A percentile compares a stretch with the other conserved stretches of the same genome.
Conservation (phyloP, 2,329 filamentous ascomycete genomes). For the Rutstroemia sp. region DNA sequence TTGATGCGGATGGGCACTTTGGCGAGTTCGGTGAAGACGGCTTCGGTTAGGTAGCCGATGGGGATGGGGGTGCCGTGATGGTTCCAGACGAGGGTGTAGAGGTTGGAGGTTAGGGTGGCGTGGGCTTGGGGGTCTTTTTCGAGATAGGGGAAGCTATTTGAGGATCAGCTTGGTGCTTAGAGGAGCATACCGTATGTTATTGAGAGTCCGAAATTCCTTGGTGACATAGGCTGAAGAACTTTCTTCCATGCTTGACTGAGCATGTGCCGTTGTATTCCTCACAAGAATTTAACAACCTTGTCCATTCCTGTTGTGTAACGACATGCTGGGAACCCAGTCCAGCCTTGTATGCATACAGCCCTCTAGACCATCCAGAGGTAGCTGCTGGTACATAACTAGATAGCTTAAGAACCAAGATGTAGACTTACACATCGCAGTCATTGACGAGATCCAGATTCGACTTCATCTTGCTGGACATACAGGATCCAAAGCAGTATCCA, state of each 20-base stretch:
- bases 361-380: not conserved
- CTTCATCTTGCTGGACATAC: conserved; percentile 15
- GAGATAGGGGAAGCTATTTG: conserved; percentile 67
- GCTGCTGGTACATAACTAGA: not conserved
- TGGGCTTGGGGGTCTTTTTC: conserved; percentile 51
- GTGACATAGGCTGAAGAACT: not conserved
- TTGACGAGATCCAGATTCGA: conserved; percentile 45
- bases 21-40: conserved; percentile 42
- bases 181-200: not conserved
- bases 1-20: conserved; percentile 42
- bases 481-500: too few relatives aligned
- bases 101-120: conserved; percentile 45
- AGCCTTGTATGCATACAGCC: not conserved
- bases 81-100: conserved; percentile 61
- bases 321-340: not conserved
- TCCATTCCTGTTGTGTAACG: too few relatives aligned
- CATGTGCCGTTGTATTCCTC: not conserved
- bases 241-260: not conserved
- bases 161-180: not conserved
- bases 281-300: too few relatives aligned
- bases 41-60: conserved; percentile 53
- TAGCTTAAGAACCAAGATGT: not conserved
- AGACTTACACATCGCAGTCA: conserved; percentile 46
- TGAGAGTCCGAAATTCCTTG: not conserved
- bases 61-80: conserved; percentile 48